Evolutionary conservation across 768 basidiomycete species (phyloP), one percentile per base, ranked within the genome.

Genomic region (Cyclocybe aegerita): DNA sequence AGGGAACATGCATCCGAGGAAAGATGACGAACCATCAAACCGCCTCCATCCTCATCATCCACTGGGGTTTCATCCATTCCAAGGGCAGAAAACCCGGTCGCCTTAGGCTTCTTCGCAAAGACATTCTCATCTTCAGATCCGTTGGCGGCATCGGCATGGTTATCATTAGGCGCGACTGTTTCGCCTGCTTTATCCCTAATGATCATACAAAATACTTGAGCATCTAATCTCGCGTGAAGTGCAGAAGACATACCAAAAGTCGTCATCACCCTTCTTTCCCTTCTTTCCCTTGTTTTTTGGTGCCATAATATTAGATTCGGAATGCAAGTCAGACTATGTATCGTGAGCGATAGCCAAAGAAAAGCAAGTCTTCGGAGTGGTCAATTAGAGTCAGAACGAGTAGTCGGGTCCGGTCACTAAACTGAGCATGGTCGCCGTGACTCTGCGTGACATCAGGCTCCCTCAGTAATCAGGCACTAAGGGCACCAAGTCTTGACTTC

Each of bases 281-380:
- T 93, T 95, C 76, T 95, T 96, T 56, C 87, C 93, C 65, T 92
- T 92, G 65, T 75, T 78, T 66, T 80, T 82, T 30, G 79, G 80
- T 39, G 80, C 60, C 80, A 82, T 82, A 39, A 41, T 56, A 48
- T n/a, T 52, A 43, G 43, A 16, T 36, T 43, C 46, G 42, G 39
- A 41, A 47, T 32, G 40, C 30, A 37, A 36, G 47, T 46, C 52
- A 42, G 38, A 42, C 7, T 40, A 15, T 7, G 37, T 23, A 23
- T 23, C 23, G 23, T 23, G 23, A 23, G 23, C 23, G 23, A 23
- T 23, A 23, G 23, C 23, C 23, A 23, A 23, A 23, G 23, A 23
- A 5, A 23, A 23, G 5, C 5, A 23, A 23, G 23, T 23, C 23
- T 23, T 23, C 23, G 23, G 15, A n/a, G 38, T 42, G 33, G 40